These are phyloP conservation scores for Kwoniella europaea DNA, from an alignment of 768 basidiomycete species.

Conservation along the genomic window DNA sequence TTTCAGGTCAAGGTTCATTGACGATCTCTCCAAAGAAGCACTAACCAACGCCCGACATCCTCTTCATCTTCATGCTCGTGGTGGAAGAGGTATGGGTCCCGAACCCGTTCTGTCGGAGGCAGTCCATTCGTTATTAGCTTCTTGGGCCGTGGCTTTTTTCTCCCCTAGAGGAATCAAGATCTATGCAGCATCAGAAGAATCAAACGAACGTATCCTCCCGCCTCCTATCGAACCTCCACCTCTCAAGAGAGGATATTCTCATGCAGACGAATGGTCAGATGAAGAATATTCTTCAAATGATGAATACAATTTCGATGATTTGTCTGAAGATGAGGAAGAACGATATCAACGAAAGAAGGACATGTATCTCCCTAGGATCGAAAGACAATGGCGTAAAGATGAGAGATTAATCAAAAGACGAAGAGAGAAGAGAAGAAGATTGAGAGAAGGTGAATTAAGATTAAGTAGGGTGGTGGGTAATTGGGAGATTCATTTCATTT, in stretches of 20 bases:
- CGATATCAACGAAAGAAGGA: slow-evolving; percentile 33
- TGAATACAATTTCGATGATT: slow-evolving; percentile 20
- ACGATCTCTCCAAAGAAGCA: slow-evolving; percentile 45
- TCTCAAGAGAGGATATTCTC: slow-evolving; percentile 22
- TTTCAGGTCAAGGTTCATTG: slow-evolving; percentile 43
- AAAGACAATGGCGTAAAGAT: slow-evolving; percentile 33
- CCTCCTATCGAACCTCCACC: slow-evolving; percentile 39
- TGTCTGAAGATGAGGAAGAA: slow-evolving; percentile 30
- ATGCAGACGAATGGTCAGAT: slow-evolving; percentile 42
- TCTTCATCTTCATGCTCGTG: slow-evolving; percentile 18
- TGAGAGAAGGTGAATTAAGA: slow-evolving; percentile 9
- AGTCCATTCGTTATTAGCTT: slow-evolving; percentile 46
- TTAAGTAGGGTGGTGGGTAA: slow-evolving; percentile 22
- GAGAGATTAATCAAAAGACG: slow-evolving; percentile 39
- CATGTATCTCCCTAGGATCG: slow-evolving; percentile 45
- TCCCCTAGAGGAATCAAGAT: slow-evolving; percentile 48
- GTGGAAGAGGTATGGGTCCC: slow-evolving; percentile 33
- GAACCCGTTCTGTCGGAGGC: slow-evolving; percentile 38
- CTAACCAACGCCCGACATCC: slow-evolving; percentile 29
- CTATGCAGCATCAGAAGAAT: slow-evolving; percentile 44
- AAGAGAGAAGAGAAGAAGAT: slow-evolving; percentile 30
- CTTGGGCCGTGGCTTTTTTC: slow-evolving; percentile 53
- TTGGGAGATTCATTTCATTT: slow-evolving; percentile 53
- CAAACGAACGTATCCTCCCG: slow-evolving; percentile 28
- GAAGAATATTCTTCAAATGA: slow-evolving; percentile 33